phyloP scores from a whole-genome alignment of 768 basidiomycete species.

The Mycena galericulata region DNA sequence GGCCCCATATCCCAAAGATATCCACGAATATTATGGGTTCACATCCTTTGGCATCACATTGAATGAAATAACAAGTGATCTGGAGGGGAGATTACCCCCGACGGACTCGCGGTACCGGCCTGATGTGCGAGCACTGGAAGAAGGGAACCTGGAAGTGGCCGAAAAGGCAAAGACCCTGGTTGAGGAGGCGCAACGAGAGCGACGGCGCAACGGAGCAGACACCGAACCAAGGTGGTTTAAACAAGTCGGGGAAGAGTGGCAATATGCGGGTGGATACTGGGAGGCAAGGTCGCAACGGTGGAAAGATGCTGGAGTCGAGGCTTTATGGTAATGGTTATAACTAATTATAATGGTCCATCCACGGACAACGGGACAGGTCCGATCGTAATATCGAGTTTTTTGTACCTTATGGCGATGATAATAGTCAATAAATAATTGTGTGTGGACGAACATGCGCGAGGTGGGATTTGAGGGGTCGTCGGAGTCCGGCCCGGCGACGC shows the following conservation, averaged over 20 bases:
- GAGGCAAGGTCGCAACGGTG: slow-evolving; percentile 76
- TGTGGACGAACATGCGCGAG: too few species aligned
- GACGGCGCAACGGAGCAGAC: slow-evolving; percentile 72
- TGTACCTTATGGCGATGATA: too few species aligned
- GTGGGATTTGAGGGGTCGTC: too few species aligned
- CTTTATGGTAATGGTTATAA: slow-evolving; percentile 70
- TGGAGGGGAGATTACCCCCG: slow-evolving; percentile 72
- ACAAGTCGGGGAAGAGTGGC: slow-evolving; percentile 77
- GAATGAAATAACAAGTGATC: slow-evolving; percentile 81
- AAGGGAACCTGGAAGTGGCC: slow-evolving; percentile 77
- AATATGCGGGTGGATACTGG: slow-evolving; percentile 87
- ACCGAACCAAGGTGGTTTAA: slow-evolving; percentile 81
- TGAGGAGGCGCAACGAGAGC: slow-evolving; percentile 82
- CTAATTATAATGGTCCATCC: too few species aligned
- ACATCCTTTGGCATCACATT: slow-evolving; percentile 83
- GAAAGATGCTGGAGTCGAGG: slow-evolving; percentile 60
- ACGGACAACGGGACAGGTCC: too few species aligned
- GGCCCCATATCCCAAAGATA: slow-evolving; percentile 77
- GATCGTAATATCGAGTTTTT: too few species aligned
- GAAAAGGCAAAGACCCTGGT: slow-evolving; percentile 79
- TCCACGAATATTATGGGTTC: slow-evolving; percentile 84
- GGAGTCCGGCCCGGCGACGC: too few species aligned
- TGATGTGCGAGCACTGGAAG: slow-evolving; percentile 86
- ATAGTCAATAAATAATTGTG: too few species aligned
- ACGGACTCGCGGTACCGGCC: slow-evolving; percentile 88